Percentiles rank a stretch among this genome's conserved stretches.
phyloP scores from a whole-genome alignment of 176 grass and related monocot species.

The Ensete ventricosum region DNA sequence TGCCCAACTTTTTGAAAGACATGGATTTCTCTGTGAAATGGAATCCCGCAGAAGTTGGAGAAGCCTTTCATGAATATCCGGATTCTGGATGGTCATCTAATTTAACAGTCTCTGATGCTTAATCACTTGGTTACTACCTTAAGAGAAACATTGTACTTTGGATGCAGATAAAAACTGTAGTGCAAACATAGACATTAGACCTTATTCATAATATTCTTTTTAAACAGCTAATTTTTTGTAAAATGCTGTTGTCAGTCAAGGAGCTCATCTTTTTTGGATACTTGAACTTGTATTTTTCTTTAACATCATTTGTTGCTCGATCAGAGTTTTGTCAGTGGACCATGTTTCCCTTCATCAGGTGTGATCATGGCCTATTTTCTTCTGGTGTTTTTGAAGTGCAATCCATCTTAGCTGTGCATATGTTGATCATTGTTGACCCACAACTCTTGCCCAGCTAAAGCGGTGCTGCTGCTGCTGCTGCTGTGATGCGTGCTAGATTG shows the following conservation, averaged over 20 bases:
- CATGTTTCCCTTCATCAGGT: background rate
- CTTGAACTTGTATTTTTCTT: background rate
- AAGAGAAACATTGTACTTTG: background rate
- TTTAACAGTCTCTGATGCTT: background rate
- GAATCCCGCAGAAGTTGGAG: background rate
- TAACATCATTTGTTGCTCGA: background rate
- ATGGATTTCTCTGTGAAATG: background rate
- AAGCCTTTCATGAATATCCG: background rate
- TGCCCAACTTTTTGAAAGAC: background rate
- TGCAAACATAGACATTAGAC: background rate
- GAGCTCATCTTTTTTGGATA: background rate
- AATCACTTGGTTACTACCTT: background rate
- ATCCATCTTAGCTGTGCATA: too few relatives aligned
- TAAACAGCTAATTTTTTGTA: background rate
- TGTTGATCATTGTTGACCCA: too few relatives aligned
- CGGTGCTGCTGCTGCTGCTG: too few relatives aligned
- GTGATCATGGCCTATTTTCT: background rate
- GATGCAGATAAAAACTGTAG: background rate
- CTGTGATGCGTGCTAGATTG: too few relatives aligned
- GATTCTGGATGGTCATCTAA: background rate
- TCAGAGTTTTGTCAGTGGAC: background rate
- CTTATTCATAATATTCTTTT: conserved; percentile 12
- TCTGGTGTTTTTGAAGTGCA: too few relatives aligned
- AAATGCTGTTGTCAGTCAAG: background rate
- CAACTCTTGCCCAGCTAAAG: too few relatives aligned